Conservation (phyloP, 2,329 filamentous ascomycete species). For the Eutypa lata region DNA sequence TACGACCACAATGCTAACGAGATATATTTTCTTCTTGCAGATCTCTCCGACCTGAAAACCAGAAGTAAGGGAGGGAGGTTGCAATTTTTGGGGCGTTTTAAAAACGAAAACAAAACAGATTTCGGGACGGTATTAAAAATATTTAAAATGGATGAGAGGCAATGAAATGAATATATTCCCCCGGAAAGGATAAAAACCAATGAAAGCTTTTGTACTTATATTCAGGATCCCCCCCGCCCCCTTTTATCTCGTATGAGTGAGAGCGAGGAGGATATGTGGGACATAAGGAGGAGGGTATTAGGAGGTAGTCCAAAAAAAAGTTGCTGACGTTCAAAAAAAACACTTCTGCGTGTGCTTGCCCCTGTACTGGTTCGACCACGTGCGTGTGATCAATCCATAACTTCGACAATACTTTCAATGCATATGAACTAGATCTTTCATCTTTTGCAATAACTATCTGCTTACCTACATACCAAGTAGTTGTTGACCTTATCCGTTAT, state of each 20-base stretch:
- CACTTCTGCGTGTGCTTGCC: too few species aligned
- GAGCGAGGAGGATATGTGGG: constrained; percentile 2
- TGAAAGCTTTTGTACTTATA: constrained; percentile 33
- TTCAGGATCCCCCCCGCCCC: constrained; percentile 20
- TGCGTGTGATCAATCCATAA: too few species aligned
- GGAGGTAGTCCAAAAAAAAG: too few species aligned
- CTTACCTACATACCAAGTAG: too few species aligned
- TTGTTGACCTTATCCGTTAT: too few species aligned
- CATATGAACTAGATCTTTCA: too few species aligned
- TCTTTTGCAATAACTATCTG: too few species aligned
- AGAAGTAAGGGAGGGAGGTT: constrained; percentile 55
- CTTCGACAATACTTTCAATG: too few species aligned
- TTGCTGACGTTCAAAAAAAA: too few species aligned
- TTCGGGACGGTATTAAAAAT: constrained; percentile 11
- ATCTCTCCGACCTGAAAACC: constrained; percentile 81
- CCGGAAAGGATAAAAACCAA: constrained; percentile 11
- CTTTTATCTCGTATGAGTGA: constrained; percentile 17
- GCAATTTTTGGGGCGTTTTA: constrained; percentile 14
- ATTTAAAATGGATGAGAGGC: constrained; percentile 12
- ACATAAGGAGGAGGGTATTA: too few species aligned
- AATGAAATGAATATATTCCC: constrained; percentile 16
- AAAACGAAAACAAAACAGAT: constrained; percentile 3
- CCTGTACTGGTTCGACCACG: too few species aligned
- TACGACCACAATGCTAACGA: constrained; percentile 14
- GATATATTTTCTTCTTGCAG: constrained; percentile 35